phyloP scores from a whole-genome alignment of 192 early-diverging fungal species.

The Helicostylum pulchrum region DNA sequence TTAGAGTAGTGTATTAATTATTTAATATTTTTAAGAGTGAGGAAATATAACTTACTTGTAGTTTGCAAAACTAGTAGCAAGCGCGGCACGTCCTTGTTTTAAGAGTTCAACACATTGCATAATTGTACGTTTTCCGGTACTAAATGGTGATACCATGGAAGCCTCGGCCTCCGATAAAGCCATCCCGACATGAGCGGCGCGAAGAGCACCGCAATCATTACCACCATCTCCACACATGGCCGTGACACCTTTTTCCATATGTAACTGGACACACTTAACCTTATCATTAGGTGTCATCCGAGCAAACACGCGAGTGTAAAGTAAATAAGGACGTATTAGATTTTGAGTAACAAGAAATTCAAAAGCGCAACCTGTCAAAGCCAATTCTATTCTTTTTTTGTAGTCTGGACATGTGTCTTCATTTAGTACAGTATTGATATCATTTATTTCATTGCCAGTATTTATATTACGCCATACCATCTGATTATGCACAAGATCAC shows the following conservation, averaged over 20 bases:
- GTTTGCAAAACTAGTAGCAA: conserved; percentile 71
- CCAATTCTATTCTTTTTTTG: conserved; percentile 54
- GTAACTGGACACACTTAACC: conserved; percentile 65
- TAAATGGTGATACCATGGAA: conserved; percentile 84
- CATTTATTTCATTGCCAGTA: conserved; percentile 37
- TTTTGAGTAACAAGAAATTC: conserved; percentile 41
- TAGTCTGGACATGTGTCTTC: conserved; percentile 14
- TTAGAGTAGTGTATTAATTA: too few relatives aligned
- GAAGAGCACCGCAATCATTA: conserved; percentile 81
- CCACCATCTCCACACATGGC: conserved; percentile 87
- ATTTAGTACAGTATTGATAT: conserved; percentile 31
- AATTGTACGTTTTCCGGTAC: conserved; percentile 54
- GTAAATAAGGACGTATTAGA: conserved; percentile 50
- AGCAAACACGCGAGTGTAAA: conserved; percentile 73
- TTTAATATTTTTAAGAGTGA: too few relatives aligned
- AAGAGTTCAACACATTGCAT: conserved; percentile 69
- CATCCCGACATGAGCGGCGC: conserved; percentile 76
- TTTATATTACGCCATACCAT: conserved; percentile 61
- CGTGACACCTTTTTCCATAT: conserved; percentile 75
- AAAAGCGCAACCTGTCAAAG: conserved; percentile 69
- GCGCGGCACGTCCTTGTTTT: conserved; percentile 66
- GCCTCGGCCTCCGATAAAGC: conserved; percentile 77
- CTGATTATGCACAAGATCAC: not conserved
- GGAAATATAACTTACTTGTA: conserved; percentile 47
- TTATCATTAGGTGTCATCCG: conserved; percentile 80